Evolutionary conservation across 73 alveolate species (phyloP).

Genomic region (Urostyla sp.): DNA sequence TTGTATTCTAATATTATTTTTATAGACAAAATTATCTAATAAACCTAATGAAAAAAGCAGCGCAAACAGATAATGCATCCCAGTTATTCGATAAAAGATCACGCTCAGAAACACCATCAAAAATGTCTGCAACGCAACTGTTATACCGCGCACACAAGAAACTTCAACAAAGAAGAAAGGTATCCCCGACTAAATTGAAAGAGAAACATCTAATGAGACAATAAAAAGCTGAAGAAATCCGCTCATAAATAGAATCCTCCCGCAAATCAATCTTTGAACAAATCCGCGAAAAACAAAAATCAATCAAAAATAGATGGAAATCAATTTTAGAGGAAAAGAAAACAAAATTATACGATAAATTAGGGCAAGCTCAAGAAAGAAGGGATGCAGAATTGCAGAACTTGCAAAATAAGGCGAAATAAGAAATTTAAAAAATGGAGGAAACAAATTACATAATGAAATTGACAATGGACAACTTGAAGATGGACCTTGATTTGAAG

Average conservation of each 20-base stretch:
- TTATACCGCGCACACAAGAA: conserved; percentile 42
- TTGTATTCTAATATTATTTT: too few species aligned
- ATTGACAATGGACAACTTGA: conserved; percentile 46
- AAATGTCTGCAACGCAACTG: conserved; percentile 52
- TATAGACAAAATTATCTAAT: too few species aligned
- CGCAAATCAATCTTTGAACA: conserved; percentile 25
- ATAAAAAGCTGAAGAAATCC: conserved; percentile 48
- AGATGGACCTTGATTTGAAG: conserved; percentile 27
- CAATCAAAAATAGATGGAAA: conserved; percentile 19
- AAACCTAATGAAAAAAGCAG: too few species aligned
- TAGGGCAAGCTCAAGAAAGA: conserved; percentile 55
- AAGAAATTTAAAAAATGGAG: conserved; percentile 52
- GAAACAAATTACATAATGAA: conserved; percentile 58
- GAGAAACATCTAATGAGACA: conserved; percentile 42
- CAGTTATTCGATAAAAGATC: conserved; percentile 54
- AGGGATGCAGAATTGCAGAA: conserved; percentile 22
- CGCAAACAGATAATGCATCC: neutral
- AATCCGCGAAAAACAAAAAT: conserved; percentile 46
- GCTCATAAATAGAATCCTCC: conserved; percentile 22
- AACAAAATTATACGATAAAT: conserved; percentile 26
- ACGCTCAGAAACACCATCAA: conserved; percentile 58
- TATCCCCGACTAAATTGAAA: conserved; percentile 29
- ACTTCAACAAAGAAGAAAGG: conserved; percentile 15
- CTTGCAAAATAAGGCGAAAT: conserved; percentile 41
- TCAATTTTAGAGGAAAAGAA: conserved; percentile 25